Conservation (phyloP, 179 eudicot species). For the Beta lomatogona region DNA sequence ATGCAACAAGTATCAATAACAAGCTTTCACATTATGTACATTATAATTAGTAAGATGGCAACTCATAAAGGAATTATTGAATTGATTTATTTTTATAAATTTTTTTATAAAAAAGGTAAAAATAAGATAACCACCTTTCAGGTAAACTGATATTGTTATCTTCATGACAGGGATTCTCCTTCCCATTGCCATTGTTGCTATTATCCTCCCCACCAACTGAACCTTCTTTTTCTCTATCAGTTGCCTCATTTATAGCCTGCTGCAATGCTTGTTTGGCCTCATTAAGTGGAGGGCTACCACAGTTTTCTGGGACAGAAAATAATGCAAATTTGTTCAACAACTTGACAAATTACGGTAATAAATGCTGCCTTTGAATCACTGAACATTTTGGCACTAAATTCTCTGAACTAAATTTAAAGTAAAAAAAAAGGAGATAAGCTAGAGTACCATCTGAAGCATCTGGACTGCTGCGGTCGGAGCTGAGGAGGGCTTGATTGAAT, state of each 20-base stretch:
- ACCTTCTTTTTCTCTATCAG: constrained; percentile 45
- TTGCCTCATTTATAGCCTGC: constrained; percentile 42
- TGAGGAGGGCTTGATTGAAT: constrained; percentile 40
- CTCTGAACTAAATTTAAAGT: not conserved
- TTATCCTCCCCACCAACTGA: constrained; percentile 43
- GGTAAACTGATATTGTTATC: constrained; percentile 52
- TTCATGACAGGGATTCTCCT: constrained; percentile 44
- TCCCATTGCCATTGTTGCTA: constrained; percentile 47
- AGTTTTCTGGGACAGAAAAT: constrained; percentile 43
- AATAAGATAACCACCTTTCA: constrained; percentile 47
- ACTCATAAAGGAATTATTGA: not conserved
- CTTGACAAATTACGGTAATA: constrained; percentile 29
- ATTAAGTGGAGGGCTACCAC: constrained; percentile 40
- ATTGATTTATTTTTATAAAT: not conserved
- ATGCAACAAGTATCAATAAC: too few relatives aligned
- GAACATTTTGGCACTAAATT: not conserved
- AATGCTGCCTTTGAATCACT: constrained; percentile 23
- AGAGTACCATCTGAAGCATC: constrained; percentile 55
- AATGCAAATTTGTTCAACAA: constrained; percentile 35
- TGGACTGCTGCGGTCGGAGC: constrained; percentile 31
- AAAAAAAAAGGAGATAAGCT: not conserved
- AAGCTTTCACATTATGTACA: too few relatives aligned
- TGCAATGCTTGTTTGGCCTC: constrained; percentile 42
- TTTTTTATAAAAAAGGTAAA: not conserved
- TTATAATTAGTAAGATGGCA: not conserved